phyloP scores from a whole-genome alignment of 108 stramenopile genomes.

The Nitzschia sp. region DNA sequence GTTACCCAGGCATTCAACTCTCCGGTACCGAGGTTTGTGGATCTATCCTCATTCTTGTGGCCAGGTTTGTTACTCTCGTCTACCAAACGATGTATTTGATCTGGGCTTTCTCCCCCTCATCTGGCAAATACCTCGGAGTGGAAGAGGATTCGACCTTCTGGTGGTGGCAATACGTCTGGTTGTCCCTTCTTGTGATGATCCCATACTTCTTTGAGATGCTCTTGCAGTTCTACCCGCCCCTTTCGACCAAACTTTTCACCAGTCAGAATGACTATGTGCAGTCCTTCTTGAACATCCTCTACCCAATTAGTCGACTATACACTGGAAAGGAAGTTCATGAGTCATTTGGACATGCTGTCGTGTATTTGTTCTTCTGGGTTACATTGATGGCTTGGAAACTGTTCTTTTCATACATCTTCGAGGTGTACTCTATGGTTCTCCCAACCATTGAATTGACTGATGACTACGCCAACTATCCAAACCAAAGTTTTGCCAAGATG shows the following conservation, averaged over 20 bases:
- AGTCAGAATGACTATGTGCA: conserved; percentile 87
- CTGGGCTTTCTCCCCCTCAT: conserved; percentile 88
- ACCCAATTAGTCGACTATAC: conserved; percentile 87
- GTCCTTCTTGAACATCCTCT: conserved; percentile 86
- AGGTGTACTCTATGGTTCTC: conserved; percentile 91
- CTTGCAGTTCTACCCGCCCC: conserved; percentile 72
- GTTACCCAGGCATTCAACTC: conserved; percentile 89
- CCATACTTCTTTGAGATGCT: conserved; percentile 80
- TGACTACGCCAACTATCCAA: conserved; percentile 93
- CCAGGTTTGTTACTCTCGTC: conserved; percentile 84
- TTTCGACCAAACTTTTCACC: conserved; percentile 73
- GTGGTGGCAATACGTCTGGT: conserved; percentile 98
- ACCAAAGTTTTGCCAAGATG: conserved; percentile 85
- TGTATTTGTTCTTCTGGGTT: conserved; percentile 89
- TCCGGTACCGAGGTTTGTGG: conserved; percentile 90
- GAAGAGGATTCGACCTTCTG: conserved; percentile 87
- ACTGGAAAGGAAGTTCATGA: conserved; percentile 93
- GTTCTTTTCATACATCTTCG: conserved; percentile 92
- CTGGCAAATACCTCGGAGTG: conserved; percentile 72
- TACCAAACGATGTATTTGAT: conserved; percentile 92
- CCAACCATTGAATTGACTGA: conserved; percentile 92
- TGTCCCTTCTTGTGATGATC: conserved; percentile 84
- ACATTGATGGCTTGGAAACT: conserved; percentile 91
- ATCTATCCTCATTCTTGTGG: conserved; percentile 79
- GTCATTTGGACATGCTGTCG: conserved; percentile 69